phyloP scores from a whole-genome alignment of 805 yeast species.

The Saturnispora sanitii region DNA sequence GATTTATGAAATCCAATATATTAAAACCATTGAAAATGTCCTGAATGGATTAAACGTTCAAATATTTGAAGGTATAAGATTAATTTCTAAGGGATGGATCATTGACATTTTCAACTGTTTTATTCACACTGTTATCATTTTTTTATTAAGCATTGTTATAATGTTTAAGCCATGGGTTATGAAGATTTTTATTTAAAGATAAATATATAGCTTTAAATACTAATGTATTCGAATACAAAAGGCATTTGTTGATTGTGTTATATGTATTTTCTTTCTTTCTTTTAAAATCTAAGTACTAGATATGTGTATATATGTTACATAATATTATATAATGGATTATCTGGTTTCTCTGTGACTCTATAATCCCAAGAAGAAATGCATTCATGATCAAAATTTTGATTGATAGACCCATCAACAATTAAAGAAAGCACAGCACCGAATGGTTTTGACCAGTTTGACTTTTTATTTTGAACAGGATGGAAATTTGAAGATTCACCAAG shows the following conservation, averaged over 20 bases:
- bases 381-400: slow-evolving; percentile 31
- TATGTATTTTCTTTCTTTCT: too few species aligned
- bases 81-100: slow-evolving; percentile 13
- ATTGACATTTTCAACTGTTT: slow-evolving; percentile 13
- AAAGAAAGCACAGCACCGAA: slow-evolving; percentile 55
- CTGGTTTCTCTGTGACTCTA: slow-evolving; percentile 55
- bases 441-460: slow-evolving; percentile 58
- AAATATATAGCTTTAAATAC: too few species aligned
- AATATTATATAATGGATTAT: slow-evolving; percentile 30
- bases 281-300: too few species aligned
- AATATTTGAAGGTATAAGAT: slow-evolving; percentile 6
- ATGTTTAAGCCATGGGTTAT: background rate
- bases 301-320: slow-evolving; percentile 2
- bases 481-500: slow-evolving; percentile 56
- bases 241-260: too few species aligned
- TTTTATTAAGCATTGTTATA: slow-evolving; percentile 5
- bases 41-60: slow-evolving; percentile 10
- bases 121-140: slow-evolving; percentile 11
- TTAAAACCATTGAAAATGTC: slow-evolving; percentile 5
- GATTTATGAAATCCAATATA: slow-evolving; percentile 5
- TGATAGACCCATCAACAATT: slow-evolving; percentile 45
- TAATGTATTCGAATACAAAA: too few species aligned
- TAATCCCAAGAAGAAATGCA: slow-evolving; percentile 54
- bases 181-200: slow-evolving; percentile 3
- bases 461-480: slow-evolving; percentile 28